Percentiles rank a stretch among this genome's conserved stretches.
Evolutionary conservation across 108 stramenopile genomes (phyloP).

Genomic region (Aurantiochytrium sp.): DNA sequence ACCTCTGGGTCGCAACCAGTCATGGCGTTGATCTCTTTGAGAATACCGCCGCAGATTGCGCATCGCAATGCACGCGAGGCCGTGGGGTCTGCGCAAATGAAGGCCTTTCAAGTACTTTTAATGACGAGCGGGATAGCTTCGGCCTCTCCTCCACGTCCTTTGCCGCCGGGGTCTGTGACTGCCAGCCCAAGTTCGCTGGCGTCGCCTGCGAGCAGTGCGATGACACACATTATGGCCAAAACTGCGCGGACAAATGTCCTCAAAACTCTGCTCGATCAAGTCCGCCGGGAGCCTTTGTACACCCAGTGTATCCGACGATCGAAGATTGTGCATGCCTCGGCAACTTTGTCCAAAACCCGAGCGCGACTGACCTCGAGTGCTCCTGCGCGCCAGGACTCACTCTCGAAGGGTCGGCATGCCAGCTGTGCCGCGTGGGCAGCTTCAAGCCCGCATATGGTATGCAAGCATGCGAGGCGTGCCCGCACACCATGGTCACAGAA

Average conservation of each 20-base stretch:
- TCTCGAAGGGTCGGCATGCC: not conserved
- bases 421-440: not conserved
- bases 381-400: not conserved
- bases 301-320: not conserved
- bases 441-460: not conserved
- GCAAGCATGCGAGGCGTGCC: not conserved
- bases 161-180: not conserved
- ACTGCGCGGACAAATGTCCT: not conserved
- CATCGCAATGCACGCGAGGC: not conserved
- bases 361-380: not conserved
- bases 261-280: not conserved
- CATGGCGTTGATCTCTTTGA: not conserved
- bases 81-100: not conserved
- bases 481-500: not conserved
- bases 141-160: not conserved
- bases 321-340: not conserved
- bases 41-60: not conserved
- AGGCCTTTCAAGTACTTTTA: not conserved
- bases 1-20: not conserved
- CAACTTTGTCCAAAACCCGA: not conserved
- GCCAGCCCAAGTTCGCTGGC: not conserved
- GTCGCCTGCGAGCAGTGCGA: not conserved
- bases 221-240: not conserved
- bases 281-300: not conserved
- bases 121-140: not conserved